phyloP scores from a whole-genome alignment of 805 yeast species.

The Priceomyces fermenticarens region DNA sequence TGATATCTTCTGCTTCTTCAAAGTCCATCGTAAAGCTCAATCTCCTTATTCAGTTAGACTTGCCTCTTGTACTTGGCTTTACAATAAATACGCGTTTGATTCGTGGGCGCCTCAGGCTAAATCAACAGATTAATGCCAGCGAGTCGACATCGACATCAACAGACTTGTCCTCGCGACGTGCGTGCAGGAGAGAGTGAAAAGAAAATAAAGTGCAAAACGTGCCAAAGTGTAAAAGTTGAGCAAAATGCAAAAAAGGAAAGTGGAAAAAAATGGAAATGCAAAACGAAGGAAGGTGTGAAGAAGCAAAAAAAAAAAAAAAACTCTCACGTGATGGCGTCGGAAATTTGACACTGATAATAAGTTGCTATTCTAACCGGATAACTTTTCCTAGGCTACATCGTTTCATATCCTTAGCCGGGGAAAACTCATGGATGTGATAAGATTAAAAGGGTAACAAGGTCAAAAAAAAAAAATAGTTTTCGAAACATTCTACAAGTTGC shows the following conservation, averaged over 20 bases:
- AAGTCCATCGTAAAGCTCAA: constrained; percentile 27
- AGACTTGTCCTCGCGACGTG: neutral
- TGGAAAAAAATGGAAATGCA: neutral
- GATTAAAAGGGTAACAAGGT: too few species aligned
- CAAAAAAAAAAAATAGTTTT: neutral
- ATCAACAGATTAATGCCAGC: constrained; percentile 1
- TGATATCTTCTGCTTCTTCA: constrained; percentile 43
- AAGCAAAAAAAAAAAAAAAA: neutral
- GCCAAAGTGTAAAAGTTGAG: neutral
- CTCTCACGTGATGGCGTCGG: too few species aligned
- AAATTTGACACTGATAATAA: too few species aligned
- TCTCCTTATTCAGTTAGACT: neutral
- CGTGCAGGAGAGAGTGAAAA: neutral
- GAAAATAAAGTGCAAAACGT: neutral
- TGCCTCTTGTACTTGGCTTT: too few species aligned
- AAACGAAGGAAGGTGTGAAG: neutral
- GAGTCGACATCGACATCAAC: constrained; percentile 4
- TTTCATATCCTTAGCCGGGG: too few species aligned
- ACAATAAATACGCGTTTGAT: too few species aligned
- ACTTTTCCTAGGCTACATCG: too few species aligned
- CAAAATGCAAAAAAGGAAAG: neutral
- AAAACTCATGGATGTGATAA: too few species aligned
- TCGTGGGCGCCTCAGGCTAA: too few species aligned
- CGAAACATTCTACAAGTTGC: neutral
- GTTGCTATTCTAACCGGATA: too few species aligned